Percentiles rank a stretch among this genome's conserved stretches.
Conservation (phyloP, 345 rosid species). For the Trapa incisa region DNA sequence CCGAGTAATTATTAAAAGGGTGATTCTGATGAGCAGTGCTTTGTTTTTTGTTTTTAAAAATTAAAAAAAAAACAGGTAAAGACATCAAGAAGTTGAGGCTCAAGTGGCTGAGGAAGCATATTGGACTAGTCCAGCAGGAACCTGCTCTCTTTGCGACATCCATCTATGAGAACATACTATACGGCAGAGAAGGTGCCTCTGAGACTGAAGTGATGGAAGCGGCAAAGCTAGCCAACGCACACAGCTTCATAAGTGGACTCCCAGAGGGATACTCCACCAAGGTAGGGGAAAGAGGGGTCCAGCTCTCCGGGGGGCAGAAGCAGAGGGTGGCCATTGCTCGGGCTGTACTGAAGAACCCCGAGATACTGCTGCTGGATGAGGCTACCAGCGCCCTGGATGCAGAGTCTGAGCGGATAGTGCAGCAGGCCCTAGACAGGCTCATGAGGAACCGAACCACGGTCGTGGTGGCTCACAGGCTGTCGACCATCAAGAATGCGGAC, state of each 20-base stretch:
- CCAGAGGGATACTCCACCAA: slow-evolving; percentile 83
- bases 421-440: slow-evolving; percentile 80
- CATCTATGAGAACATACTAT: slow-evolving; percentile 74
- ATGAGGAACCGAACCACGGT: slow-evolving; percentile 75
- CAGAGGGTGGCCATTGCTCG: slow-evolving; percentile 90
- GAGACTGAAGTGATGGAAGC: slow-evolving; percentile 73
- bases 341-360: slow-evolving; percentile 82
- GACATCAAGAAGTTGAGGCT: slow-evolving; percentile 59
- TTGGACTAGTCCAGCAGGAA: slow-evolving; percentile 89
- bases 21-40: no score
- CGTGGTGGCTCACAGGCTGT: slow-evolving; percentile 85
- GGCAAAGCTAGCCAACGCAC: slow-evolving; percentile 80
- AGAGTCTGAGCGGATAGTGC: slow-evolving; percentile 78
- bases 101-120: slow-evolving; percentile 61
- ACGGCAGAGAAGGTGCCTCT: slow-evolving; percentile 71
- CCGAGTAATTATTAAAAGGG: no score
- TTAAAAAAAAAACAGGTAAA: slow-evolving; percentile 31
- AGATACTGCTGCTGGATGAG: slow-evolving; percentile 76
- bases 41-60: not conserved
- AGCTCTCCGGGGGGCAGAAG: slow-evolving; percentile 84
- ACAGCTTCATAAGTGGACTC: slow-evolving; percentile 64
- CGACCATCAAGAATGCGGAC: slow-evolving; percentile 76
- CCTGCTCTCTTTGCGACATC: slow-evolving; percentile 85
- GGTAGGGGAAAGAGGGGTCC: slow-evolving; percentile 87
- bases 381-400: slow-evolving; percentile 84